Evolutionary conservation across 257 asterid genomes (phyloP), one percentile per base, ranked within the genome.

Genomic region (Nicotiana tabacum): DNA sequence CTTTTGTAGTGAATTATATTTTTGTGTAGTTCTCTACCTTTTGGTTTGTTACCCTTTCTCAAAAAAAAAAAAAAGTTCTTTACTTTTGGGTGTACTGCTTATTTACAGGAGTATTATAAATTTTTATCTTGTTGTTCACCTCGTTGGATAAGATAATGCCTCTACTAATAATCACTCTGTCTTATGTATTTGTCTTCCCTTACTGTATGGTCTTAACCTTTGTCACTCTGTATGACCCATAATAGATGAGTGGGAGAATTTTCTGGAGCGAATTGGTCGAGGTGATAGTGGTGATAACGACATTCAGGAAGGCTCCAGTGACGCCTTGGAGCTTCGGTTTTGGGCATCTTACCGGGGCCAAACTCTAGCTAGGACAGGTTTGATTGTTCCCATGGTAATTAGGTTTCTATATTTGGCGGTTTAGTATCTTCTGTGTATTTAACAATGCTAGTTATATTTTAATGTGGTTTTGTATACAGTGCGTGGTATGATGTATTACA

Each of bases 311-410:
- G 91, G 87, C 90, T 85, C 98, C 24, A 85, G 86, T 84, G 93
- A 89, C 66, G 90, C 97, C 24, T 81, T 96, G 88, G 99, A 96
- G 89, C 98, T 94, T 78, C 94, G 99, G 61, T 96, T 96, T 90
- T 96, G 99, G 99, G 98, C 95, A 82, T 96, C 99, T 87, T 96
- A 96, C 87, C 87, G 99, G 85, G 99, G 99, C 66, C 99, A 96
- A 88, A 96, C 99, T 77, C 88, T 96, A 82, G 98, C 99, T 78
- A 89, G 99, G 87, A 96, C 99, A 91, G 99, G 99, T 94, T 81
- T 39, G 35, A 72, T 78, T 69, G 64, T 66, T 5, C 68, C 32
- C 66, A 12, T 60, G 58, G 9, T 76, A 21, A 66, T 81, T 81
- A 9, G 16, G 48, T 39, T 30, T 69, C 72, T 21, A 35, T 33